These are phyloP conservation scores for Citrus mangshanensis DNA, from an alignment of 345 rosid species.

Conservation along the genomic window DNA sequence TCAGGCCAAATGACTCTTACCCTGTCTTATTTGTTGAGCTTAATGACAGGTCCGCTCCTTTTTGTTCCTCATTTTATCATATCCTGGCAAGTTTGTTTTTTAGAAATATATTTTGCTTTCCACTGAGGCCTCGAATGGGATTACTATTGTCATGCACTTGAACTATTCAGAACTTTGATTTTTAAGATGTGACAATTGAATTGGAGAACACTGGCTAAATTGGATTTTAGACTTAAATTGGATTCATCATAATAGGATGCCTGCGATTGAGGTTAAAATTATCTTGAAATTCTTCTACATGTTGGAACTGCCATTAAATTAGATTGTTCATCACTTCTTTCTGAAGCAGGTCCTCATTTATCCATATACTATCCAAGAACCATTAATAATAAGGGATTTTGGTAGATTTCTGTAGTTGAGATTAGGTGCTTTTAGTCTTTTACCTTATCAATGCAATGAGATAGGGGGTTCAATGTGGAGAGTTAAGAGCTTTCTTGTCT, in stretches of 20 bases:
- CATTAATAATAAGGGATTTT: too few species aligned
- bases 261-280: neutral
- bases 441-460: too few species aligned
- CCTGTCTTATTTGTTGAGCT: conserved; percentile 34
- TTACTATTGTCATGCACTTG: neutral
- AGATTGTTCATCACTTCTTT: too few species aligned
- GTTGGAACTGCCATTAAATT: too few species aligned
- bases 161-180: neutral
- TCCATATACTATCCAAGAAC: too few species aligned
- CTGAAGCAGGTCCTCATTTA: too few species aligned
- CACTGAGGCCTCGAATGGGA: neutral
- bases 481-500: too few species aligned
- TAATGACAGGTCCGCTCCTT: conserved; percentile 45
- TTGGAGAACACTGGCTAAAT: neutral
- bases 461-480: too few species aligned
- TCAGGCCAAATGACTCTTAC: conserved; percentile 24
- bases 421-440: too few species aligned
- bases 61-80: neutral
- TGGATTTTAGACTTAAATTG: neutral
- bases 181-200: neutral
- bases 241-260: too few species aligned
- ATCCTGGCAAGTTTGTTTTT: too few species aligned
- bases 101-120: neutral
- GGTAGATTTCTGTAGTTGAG: too few species aligned
- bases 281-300: neutral